These are phyloP conservation scores for Penicillium verhagenii DNA, from an alignment of 495 filamentous ascomycete species.

Conservation along the genomic window DNA sequence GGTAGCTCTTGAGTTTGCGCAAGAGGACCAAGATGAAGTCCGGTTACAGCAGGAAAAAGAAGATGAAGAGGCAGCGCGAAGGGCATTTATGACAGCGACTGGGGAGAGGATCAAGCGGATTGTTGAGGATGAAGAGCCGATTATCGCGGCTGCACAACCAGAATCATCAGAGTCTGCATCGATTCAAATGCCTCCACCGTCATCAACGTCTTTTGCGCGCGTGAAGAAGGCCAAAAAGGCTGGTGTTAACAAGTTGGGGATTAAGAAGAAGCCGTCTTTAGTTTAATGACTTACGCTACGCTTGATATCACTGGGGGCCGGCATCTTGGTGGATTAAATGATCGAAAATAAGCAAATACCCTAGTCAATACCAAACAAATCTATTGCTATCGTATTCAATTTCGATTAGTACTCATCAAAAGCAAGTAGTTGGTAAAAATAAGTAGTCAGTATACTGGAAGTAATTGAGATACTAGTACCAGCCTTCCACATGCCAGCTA, in stretches of 20 bases:
- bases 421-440: neutral
- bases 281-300: constrained; percentile 28
- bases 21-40: constrained; percentile 54
- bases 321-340: constrained; percentile 1
- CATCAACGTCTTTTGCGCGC: constrained; percentile 72
- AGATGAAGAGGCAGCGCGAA: constrained; percentile 79
- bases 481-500: no score
- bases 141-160: constrained; percentile 22
- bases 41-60: constrained; percentile 68
- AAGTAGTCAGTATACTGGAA: neutral
- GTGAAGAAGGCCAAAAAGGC: constrained; percentile 85
- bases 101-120: constrained; percentile 54
- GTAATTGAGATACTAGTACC: no score
- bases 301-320: constrained; percentile 12
- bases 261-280: constrained; percentile 79
- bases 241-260: constrained; percentile 67
- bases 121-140: constrained; percentile 42
- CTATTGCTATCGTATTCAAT: neutral
- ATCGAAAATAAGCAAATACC: neutral
- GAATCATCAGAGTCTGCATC: constrained; percentile 20
- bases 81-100: constrained; percentile 68
- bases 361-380: neutral
- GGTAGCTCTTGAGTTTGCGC: constrained; percentile 42
- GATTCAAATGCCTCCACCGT: constrained; percentile 37
- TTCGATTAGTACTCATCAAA: no score